Conservation (phyloP, 2,329 filamentous ascomycete genomes). For the Claviceps africana region DNA sequence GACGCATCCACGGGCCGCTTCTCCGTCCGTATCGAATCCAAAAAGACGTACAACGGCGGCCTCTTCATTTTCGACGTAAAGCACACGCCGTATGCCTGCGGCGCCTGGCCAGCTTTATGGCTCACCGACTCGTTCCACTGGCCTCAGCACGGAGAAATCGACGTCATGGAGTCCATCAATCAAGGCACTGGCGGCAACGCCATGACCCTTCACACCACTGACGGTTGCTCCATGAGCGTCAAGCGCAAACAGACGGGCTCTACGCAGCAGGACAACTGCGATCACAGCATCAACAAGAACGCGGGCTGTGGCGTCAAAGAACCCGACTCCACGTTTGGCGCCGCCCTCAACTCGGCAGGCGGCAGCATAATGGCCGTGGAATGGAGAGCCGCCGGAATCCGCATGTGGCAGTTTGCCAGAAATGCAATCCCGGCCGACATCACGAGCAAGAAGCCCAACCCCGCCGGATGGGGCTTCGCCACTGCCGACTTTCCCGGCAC, state of each 20-base stretch:
- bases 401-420: slow-evolving; percentile 46
- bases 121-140: slow-evolving; percentile 45
- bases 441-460: slow-evolving; percentile 36
- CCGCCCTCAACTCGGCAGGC: slow-evolving; percentile 34
- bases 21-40: slow-evolving; percentile 50
- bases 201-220: slow-evolving; percentile 45
- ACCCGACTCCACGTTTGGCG: slow-evolving; percentile 31
- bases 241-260: slow-evolving; percentile 39
- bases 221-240: slow-evolving; percentile 37
- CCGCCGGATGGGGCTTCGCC: slow-evolving; percentile 46
- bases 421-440: slow-evolving; percentile 38
- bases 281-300: slow-evolving; percentile 36
- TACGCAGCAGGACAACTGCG: slow-evolving; percentile 30
- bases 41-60: slow-evolving; percentile 43
- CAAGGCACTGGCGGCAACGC: slow-evolving; percentile 38
- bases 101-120: slow-evolving; percentile 54
- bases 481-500: slow-evolving; percentile 52
- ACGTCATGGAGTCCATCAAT: slow-evolving; percentile 47
- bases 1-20: slow-evolving; percentile 45
- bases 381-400: slow-evolving; percentile 45
- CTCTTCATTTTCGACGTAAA: slow-evolving; percentile 55
- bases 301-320: slow-evolving; percentile 42
- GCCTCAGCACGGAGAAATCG: slow-evolving; percentile 52
- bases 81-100: slow-evolving; percentile 50
- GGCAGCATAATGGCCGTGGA: slow-evolving; percentile 50